A percentile compares a stretch with the other conserved stretches of the same genome.
Conservation (phyloP, 78 protist species). For the Dictyostelium capitatum region DNA sequence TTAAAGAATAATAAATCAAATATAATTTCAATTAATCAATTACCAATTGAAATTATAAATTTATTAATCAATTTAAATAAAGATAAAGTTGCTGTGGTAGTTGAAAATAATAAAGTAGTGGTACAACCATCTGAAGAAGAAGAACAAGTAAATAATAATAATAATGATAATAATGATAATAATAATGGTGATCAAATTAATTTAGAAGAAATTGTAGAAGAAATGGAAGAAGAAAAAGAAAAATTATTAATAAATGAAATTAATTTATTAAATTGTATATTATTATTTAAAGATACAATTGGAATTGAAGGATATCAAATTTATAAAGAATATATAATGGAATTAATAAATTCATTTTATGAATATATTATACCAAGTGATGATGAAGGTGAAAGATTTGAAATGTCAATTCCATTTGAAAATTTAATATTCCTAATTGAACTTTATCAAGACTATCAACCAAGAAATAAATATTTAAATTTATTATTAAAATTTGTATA, state of each 20-base stretch:
- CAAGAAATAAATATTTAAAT: not conserved
- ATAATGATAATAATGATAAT: too few species aligned
- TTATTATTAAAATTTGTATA: conserved; percentile 10
- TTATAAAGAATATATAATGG: not conserved
- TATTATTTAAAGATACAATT: not conserved
- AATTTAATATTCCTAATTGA: not conserved
- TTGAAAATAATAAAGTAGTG: too few species aligned
- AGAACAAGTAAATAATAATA: too few species aligned
- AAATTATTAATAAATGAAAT: conserved; percentile 3
- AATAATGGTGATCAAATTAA: not conserved
- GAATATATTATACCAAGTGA: not conserved
- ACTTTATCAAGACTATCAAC: not conserved
- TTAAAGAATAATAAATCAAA: too few species aligned
- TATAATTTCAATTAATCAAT: not conserved
- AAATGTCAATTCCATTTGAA: conserved; percentile 11
- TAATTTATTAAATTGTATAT: conserved; percentile 8
- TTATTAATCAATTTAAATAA: not conserved
- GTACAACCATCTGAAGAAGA: too few species aligned
- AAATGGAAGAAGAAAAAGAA: not conserved
- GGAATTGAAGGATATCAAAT: not conserved
- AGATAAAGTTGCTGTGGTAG: not conserved
- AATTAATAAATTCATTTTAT: not conserved
- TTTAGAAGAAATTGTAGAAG: not conserved
- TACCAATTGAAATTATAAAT: not conserved
- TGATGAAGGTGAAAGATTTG: conserved; percentile 18